A percentile compares a stretch with the other conserved stretches of the same genome.
Evolutionary conservation across 73 alveolate genomes (phyloP).

Genomic region (Uronychia binucleata): DNA sequence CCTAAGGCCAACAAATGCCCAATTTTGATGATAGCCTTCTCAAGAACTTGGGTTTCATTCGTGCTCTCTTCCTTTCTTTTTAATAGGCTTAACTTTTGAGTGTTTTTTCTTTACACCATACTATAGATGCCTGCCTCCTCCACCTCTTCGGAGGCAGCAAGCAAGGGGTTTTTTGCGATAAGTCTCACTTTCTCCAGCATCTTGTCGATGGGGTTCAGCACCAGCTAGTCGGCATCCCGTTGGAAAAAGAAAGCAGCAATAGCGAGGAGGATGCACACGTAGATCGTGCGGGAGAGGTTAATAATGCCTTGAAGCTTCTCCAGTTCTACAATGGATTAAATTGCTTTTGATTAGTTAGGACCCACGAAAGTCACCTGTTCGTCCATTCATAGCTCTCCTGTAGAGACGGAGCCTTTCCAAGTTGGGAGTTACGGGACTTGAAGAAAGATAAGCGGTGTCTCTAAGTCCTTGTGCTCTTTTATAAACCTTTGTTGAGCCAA

Average conservation of each 20-base stretch:
- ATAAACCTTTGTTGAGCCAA: background rate
- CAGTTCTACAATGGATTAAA: background rate
- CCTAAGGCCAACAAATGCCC: conserved; percentile 81
- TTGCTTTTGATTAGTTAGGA: too few species aligned
- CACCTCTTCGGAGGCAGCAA: background rate
- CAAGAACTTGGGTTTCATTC: conserved; percentile 74
- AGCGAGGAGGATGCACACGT: background rate
- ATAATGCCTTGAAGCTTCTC: background rate
- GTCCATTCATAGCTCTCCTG: background rate
- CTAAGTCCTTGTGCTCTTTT: background rate
- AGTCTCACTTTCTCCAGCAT: background rate
- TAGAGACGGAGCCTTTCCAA: background rate
- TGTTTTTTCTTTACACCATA: too few species aligned
- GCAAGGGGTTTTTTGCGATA: background rate
- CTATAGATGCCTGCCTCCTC: background rate
- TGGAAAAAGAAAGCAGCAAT: background rate
- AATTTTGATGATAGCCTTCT: conserved; percentile 76
- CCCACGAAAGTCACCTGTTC: too few species aligned
- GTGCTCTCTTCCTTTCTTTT: conserved; percentile 6
- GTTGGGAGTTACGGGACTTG: background rate
- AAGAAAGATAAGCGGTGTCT: background rate
- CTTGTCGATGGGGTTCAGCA: background rate
- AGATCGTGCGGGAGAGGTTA: background rate
- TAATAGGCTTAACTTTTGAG: background rate
- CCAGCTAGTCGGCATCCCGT: background rate